Evolutionary conservation across 2,329 filamentous ascomycete species (phyloP).

Genomic region (Kalmusia sp.): DNA sequence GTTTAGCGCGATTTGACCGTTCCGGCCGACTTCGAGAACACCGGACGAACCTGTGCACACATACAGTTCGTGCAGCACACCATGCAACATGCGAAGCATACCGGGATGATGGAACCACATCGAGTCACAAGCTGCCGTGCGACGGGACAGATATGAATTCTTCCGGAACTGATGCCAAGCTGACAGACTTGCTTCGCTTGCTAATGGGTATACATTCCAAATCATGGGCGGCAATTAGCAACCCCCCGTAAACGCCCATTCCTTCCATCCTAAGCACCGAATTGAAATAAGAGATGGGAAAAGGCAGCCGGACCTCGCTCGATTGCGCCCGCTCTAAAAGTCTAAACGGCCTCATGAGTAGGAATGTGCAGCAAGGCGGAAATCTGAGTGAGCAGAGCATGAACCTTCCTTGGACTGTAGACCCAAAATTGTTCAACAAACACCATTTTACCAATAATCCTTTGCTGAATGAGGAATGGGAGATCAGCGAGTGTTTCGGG

Average conservation of each 20-base stretch:
- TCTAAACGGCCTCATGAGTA: too few species aligned
- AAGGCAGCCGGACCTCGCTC: not conserved
- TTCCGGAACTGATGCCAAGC: not conserved
- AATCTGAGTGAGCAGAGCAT: too few species aligned
- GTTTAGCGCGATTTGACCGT: not conserved
- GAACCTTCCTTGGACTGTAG: too few species aligned
- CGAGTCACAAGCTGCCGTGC: not conserved
- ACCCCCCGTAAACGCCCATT: not conserved
- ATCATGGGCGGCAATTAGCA: not conserved
- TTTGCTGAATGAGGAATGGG: too few species aligned
- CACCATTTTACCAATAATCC: too few species aligned
- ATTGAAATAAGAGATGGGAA: not conserved
- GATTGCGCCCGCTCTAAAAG: too few species aligned
- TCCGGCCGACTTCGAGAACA: not conserved
- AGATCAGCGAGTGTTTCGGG: too few species aligned
- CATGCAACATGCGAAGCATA: not conserved
- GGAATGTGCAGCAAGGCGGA: too few species aligned
- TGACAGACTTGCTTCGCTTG: not conserved
- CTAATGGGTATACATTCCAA: slow-evolving; percentile 6
- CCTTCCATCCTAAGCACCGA: not conserved
- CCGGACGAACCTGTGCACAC: not conserved
- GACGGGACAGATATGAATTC: not conserved
- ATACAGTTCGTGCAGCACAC: not conserved
- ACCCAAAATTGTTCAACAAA: too few species aligned
- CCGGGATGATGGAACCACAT: not conserved